Conservation (phyloP, 768 basidiomycete genomes). For the Austroboletus festivus region DNA sequence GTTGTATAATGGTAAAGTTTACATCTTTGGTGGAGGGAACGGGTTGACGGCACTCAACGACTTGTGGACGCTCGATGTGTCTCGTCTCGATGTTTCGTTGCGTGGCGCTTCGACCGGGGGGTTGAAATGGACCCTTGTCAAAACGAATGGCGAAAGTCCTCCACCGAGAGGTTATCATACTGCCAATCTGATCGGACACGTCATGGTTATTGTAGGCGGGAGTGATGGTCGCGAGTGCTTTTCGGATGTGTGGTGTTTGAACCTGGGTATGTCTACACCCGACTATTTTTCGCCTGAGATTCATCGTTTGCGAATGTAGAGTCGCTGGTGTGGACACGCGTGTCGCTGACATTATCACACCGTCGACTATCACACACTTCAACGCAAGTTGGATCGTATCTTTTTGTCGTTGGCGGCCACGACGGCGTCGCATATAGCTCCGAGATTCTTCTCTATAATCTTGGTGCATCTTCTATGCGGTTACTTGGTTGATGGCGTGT, state of each 20-base stretch:
- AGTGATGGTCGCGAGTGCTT: constrained; percentile 89
- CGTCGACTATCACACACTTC: constrained; percentile 81
- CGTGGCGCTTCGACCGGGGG: constrained; percentile 8
- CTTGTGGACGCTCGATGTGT: constrained; percentile 81
- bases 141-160: constrained; percentile 56
- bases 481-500: not conserved
- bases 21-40: constrained; percentile 93
- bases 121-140: constrained; percentile 58
- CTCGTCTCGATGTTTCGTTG: constrained; percentile 32
- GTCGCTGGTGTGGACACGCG: constrained; percentile 27
- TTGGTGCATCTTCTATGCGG: constrained; percentile 51
- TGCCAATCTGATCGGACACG: constrained; percentile 78
- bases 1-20: constrained; percentile 64
- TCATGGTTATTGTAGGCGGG: constrained; percentile 88
- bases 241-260: constrained; percentile 82
- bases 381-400: constrained; percentile 88
- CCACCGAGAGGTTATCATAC: constrained; percentile 84
- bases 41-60: constrained; percentile 89
- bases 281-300: not conserved
- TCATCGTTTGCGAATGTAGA: constrained; percentile 13
- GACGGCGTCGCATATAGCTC: constrained; percentile 71
- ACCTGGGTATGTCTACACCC: constrained; percentile 61
- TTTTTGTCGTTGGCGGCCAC: constrained; percentile 89
- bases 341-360: constrained; percentile 30
- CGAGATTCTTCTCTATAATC: constrained; percentile 81